These are phyloP conservation scores for Angomonas ambiguus DNA, from an alignment of 208 protist genomes.

Conservation along the genomic window DNA sequence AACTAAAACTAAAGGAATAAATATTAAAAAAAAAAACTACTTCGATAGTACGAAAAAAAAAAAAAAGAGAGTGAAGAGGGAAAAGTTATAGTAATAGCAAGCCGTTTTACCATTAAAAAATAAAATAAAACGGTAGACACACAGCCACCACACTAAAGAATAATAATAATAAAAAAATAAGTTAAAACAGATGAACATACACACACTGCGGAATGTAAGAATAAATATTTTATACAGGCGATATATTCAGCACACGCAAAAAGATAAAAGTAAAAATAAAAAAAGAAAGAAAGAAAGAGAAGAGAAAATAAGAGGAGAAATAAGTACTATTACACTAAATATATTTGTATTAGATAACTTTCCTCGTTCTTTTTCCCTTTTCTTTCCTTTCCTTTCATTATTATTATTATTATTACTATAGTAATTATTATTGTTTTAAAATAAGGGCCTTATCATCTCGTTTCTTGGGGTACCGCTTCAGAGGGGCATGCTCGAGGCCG, in stretches of 20 bases:
- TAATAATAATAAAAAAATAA: background rate
- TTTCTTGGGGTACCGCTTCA: constrained; percentile 41
- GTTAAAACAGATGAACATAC: constrained; percentile 8
- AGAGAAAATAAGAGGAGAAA: constrained; percentile 5
- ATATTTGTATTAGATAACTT: constrained; percentile 1
- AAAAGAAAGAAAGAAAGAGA: constrained; percentile 12
- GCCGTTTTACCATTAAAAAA: too few species aligned
- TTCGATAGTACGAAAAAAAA: background rate
- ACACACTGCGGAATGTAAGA: background rate
- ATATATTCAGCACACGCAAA: constrained; percentile 11
- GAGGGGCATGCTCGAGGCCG: constrained; percentile 76
- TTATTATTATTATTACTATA: constrained; percentile 6
- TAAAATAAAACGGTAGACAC: too few species aligned
- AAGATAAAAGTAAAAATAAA: constrained; percentile 7
- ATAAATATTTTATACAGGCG: background rate
- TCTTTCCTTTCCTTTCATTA: constrained; percentile 6
- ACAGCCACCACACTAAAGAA: too few species aligned
- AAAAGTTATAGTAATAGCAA: background rate
- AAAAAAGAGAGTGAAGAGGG: constrained; percentile 1
- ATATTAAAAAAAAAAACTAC: constrained; percentile 3
- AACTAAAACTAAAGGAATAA: constrained; percentile 2
- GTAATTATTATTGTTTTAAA: constrained; percentile 39
- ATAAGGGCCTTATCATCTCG: constrained; percentile 78
- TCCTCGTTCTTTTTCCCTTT: background rate
- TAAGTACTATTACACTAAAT: background rate